phyloP scores from a whole-genome alignment of 163 green algal genomes.

The Trebouxia gelatinosa region DNA sequence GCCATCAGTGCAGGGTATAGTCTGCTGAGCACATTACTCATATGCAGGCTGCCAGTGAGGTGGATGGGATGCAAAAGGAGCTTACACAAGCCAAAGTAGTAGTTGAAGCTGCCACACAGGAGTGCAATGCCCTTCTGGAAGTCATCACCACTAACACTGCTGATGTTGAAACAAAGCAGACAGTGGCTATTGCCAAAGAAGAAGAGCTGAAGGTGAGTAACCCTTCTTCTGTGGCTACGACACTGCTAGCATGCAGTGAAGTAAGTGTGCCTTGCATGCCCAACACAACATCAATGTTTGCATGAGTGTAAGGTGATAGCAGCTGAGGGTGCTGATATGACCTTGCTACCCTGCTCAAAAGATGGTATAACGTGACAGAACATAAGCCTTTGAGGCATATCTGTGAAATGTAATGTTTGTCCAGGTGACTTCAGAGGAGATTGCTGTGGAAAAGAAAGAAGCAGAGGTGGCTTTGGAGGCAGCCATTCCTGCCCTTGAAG shows the following conservation, averaged over 20 bases:
- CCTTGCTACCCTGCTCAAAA: not conserved
- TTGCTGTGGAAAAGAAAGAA: conserved; percentile 73
- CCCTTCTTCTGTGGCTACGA: not conserved
- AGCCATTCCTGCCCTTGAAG: conserved; percentile 83
- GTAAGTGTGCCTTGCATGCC: too few species aligned
- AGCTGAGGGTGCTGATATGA: not conserved
- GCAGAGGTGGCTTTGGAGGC: conserved; percentile 80
- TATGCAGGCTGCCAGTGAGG: conserved; percentile 67
- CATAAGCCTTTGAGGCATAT: too few species aligned
- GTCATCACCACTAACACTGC: conserved; percentile 74
- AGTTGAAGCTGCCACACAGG: conserved; percentile 74
- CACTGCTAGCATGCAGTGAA: too few species aligned
- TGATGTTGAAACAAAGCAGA: conserved; percentile 78
- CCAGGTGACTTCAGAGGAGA: conserved; percentile 32
- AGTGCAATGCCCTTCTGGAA: conserved; percentile 80
- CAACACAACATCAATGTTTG: too few species aligned
- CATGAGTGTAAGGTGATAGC: not conserved
- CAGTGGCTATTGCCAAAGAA: conserved; percentile 71
- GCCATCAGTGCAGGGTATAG: too few species aligned
- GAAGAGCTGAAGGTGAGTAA: conserved; percentile 61
- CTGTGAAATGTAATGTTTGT: not conserved
- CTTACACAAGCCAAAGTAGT: conserved; percentile 79
- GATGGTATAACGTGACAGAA: too few species aligned
- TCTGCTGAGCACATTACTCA: not conserved
- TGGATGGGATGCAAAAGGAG: conserved; percentile 82